Base-by-base conservation (phyloP, 108 stramenopile species). In the Skeletonema marinoi region DNA sequence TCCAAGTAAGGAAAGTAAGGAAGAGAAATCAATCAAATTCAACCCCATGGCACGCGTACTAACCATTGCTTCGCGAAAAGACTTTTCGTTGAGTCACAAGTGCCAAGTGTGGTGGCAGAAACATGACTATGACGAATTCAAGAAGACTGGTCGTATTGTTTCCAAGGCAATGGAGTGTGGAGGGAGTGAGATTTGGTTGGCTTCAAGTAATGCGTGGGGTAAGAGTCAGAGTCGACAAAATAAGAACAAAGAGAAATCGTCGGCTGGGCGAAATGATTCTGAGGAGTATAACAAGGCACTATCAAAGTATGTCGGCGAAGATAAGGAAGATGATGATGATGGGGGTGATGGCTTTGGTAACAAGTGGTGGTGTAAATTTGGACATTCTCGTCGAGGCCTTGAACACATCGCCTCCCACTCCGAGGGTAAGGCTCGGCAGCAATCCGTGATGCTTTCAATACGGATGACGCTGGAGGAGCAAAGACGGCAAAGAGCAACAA, bases 361-460 rank as follows among this genome's bases (percentile, higher is more conserved):
- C 48, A 82, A 82, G 39, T 95, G 94, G 94, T 95, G 94, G 94
- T 91, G 91, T 77, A 88, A 87, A 61, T 95, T 95, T 78, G 94
- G 94, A 2, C 94, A 95, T 66, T 95, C 94, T 16, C 87, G 94
- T 33, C 77, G 94, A 46, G 94, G 94, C 14, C 85, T 95, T 48
- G 94, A 95, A 79, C 94, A 95, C 72, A 90, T 95, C 66, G 94
- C 88, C 13, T 90, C 90, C 16, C 71, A 87, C 21, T 85, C 89
- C 12, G 94, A 95, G 85, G 94, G 94, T 10, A 69, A 82, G 31
- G 88, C 91, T 30, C 85, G 94, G 32, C 94, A 95, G 68, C 67
- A 76, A 67, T 90, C 90, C 39, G 94, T 95, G n/a, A 61, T 78
- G 9, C 71, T 71, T 10, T 84, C 94, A 12, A 86, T 89, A 21